A percentile compares a stretch with the other conserved stretches of the same genome.
Conservation (phyloP, 83 land plant genomes). For the Isoetes engelmannii region DNA sequence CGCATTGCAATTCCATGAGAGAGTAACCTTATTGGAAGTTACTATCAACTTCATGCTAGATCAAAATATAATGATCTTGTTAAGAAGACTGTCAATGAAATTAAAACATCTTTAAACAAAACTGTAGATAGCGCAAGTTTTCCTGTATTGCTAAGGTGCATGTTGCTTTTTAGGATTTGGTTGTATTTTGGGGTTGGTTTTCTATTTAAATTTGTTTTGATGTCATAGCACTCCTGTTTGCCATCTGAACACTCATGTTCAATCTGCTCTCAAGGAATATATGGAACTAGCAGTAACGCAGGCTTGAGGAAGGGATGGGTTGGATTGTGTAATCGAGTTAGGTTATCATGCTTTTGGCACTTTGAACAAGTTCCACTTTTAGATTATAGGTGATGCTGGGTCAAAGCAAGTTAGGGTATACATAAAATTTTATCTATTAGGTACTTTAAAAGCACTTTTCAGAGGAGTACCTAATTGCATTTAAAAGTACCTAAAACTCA, state of each 20-base stretch:
- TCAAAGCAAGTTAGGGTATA: no score
- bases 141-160: constrained; percentile 61
- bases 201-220: not conserved
- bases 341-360: no score
- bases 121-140: constrained; percentile 61
- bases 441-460: no score
- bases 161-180: not conserved
- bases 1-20: constrained; percentile 1
- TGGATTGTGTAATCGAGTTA: no score
- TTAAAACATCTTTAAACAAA: constrained; percentile 36
- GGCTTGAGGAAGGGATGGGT: no score
- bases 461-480: no score
- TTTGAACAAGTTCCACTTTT: no score
- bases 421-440: no score
- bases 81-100: constrained; percentile 46
- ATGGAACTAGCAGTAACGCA: no score
- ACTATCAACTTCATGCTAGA: constrained; percentile 37
- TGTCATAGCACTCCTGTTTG: constrained; percentile 65
- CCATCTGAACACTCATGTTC: constrained; percentile 51
- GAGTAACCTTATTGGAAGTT: not conserved
- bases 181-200: not conserved
- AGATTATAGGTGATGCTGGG: no score
- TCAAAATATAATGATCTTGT: constrained; percentile 65
- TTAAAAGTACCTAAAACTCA: no score
- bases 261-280: constrained; percentile 37